Evolutionary conservation across 345 rosid species (phyloP), one percentile per base, ranked within the genome.

Genomic region (Salix koriyanagi): DNA sequence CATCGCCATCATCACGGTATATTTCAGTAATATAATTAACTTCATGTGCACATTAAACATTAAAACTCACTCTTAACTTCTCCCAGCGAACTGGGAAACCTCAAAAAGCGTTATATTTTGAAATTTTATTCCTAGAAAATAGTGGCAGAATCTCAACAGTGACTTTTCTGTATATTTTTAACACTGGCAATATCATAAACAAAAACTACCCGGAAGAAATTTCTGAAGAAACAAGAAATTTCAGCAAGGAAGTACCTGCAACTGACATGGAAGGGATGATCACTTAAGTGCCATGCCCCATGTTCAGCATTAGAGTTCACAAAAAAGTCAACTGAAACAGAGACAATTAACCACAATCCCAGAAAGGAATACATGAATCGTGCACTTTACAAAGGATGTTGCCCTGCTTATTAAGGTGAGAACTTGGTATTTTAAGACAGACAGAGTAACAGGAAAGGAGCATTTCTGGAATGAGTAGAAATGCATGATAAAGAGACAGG

Each of bases 241-340:
- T 96, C 98, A 1, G 99, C 99, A 81, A 92, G 93, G 91, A 96
- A 93, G 87, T 96, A 91, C 98, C 98, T 92, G 91, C 86, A 70
- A 65, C 25, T 75, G 76, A 77, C 69, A 82, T 64, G 2, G 70
- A 75, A 70, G 30, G 74, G 30, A 65, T 66, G 16, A 34, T 15
- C 8, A 44, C 67, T 32, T 16, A 64, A 61, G 66, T 75, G 44
- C 62, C 32, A 75, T n/a, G 64, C 25, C 67, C 46, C 58, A 52
- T 37, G 41, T 26, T 23, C 48, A 25, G 25, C 62, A 26, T 26
- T 26, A 79, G 76, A 44, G 69, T 64, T 44, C 79, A 94, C 62
- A 96, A 67, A 70, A 92, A 79, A 74, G 89, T 85, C 73, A 94
- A 81, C 97, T 94, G 87, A 73, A 81, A 74, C 65, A 84, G 81